Base-by-base conservation (phyloP, 768 basidiomycete genomes). In the Lyophyllum shimeji region DNA sequence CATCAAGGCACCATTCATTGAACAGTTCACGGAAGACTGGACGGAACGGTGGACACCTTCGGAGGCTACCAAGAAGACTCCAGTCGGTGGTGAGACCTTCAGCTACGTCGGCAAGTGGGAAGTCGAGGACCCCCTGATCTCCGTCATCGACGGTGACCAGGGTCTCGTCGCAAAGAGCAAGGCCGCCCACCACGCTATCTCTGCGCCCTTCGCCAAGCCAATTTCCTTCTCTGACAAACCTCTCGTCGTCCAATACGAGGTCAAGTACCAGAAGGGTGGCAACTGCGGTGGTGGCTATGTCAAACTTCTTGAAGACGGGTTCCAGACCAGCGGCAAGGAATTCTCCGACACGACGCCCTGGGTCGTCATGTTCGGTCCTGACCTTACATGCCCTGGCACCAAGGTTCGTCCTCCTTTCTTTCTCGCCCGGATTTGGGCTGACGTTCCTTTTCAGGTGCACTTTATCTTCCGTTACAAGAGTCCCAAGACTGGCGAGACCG, bases 231-330 rank as follows among this genome's bases (percentile, higher is more conserved):
- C 80, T 64, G 75, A 83, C 55, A 82, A 95, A 74, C 90, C 95
- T 43, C 80, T 98, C 44, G 95, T 98, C 61, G 89, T 98, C 18
- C 95, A 97, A 70, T 99, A 99, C 67, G 97, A 99, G 71, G 97
- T 97, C 77, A 96, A 98, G 77, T 95, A 97, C 73, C 95, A 99
- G 80, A 95, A 98, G 75, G 95, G 96, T 42, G 93, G 97, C 46
- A 97, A 97, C 75, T 98, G 97, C 66, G 97, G 97, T 73, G 97
- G 97, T 78, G 97, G 97, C 37, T 99, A 99, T 76, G 76, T 98
- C 77, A 99, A 98, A 75, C 86, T 98, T 54, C 84, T 99, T 43
- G 88, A 90, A 68, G 88, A 94, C 65, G 94, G 93, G 56, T 95
- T 95, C 85, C 93, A 95, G 77, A 89, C 89, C 57, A 89, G 86